A percentile compares a stretch with the other conserved stretches of the same genome.
phyloP scores from a whole-genome alignment of 176 grass and related monocot species.

The Otatea glauca region DNA sequence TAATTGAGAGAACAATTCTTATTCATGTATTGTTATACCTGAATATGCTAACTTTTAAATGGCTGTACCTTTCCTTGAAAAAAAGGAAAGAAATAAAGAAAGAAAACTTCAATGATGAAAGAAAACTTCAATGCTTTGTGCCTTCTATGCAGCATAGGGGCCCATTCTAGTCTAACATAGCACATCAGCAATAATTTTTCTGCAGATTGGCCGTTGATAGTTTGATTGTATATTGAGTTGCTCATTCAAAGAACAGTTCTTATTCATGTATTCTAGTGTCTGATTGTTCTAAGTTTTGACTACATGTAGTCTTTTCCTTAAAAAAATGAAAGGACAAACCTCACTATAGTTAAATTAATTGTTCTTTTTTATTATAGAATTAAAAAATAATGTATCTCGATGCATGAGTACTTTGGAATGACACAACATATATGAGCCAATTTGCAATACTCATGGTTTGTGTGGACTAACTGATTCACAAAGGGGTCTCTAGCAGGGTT shows the following conservation, averaged over 20 bases:
- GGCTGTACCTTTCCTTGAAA: not conserved
- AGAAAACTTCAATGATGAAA: too few species aligned
- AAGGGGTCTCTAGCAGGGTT: not conserved
- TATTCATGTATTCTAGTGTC: not conserved
- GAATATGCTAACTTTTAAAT: not conserved
- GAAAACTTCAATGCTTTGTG: not conserved
- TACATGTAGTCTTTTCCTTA: not conserved
- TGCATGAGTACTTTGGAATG: not conserved
- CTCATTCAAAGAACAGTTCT: not conserved
- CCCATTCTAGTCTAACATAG: not conserved
- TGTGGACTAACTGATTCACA: constrained; percentile 10
- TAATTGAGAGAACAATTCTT: not conserved
- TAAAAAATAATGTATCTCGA: not conserved
- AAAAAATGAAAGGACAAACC: not conserved
- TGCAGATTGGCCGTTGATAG: not conserved
- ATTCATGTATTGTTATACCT: not conserved
- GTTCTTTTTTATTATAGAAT: not conserved
- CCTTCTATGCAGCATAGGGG: not conserved
- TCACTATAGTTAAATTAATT: not conserved
- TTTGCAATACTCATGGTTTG: not conserved
- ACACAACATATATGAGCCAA: not conserved
- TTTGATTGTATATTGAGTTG: constrained; percentile 10
- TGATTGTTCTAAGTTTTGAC: constrained; percentile 20
- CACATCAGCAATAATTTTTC: not conserved
- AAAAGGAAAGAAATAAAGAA: not conserved